A percentile compares a stretch with the other conserved stretches of the same genome.
Conservation (phyloP, 495 filamentous ascomycete genomes). For the Bacidia rubella region DNA sequence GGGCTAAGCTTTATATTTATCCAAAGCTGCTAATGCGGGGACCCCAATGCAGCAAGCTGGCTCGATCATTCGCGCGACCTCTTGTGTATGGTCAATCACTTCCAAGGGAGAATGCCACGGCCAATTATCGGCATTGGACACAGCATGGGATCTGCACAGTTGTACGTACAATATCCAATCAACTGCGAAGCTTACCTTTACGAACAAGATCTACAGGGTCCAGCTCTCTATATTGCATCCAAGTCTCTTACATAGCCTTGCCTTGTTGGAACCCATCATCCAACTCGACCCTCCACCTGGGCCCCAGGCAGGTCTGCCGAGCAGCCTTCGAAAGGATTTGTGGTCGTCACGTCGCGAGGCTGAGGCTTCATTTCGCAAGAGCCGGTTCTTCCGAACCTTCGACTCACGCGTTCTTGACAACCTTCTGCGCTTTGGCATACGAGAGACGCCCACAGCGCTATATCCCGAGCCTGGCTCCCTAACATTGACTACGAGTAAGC, state of each 20-base stretch:
- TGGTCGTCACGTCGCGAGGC: slow-evolving; percentile 16
- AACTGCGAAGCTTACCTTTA: neutral
- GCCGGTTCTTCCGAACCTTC: slow-evolving; percentile 15
- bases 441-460: slow-evolving; percentile 25
- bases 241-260: slow-evolving; percentile 29
- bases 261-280: slow-evolving; percentile 33
- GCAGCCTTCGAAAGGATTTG: slow-evolving; percentile 8
- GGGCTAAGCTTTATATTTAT: slow-evolving; percentile 5
- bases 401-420: slow-evolving; percentile 18
- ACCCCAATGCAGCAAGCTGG: slow-evolving; percentile 49
- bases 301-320: neutral
- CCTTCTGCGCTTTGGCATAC: slow-evolving; percentile 16
- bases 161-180: slow-evolving; percentile 30
- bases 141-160: slow-evolving; percentile 47
- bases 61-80: slow-evolving; percentile 66
- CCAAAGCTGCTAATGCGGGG: no score
- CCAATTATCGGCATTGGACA: slow-evolving; percentile 69
- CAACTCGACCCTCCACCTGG: slow-evolving; percentile 1
- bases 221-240: slow-evolving; percentile 28
- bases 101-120: slow-evolving; percentile 55
- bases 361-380: slow-evolving; percentile 13
- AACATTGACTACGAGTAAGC: slow-evolving; percentile 48
- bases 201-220: slow-evolving; percentile 11
- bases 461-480: slow-evolving; percentile 28
- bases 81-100: slow-evolving; percentile 58